Base-by-base conservation (phyloP, 2,329 filamentous ascomycete genomes). In the Ilyonectria robusta region DNA sequence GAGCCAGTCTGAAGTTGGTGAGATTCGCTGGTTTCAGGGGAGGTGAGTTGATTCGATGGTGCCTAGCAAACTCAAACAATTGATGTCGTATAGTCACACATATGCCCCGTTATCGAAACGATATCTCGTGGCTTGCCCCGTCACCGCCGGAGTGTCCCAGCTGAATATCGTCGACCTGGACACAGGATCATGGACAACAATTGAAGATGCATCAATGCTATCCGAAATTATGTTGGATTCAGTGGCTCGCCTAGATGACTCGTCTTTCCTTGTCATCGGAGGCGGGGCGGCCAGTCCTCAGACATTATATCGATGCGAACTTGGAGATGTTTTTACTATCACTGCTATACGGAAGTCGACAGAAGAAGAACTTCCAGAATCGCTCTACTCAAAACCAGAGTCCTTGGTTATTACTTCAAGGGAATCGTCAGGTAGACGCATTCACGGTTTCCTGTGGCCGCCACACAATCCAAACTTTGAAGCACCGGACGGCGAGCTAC, bases 391-490 rank as follows among this genome's bases (percentile, higher is more conserved):
- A 0, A 68, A 69, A 8, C 80, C 85, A 0, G 78, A 82, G 56
- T 74, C 76, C 8, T 76, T 85, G 11, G 75, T 63, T 17, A 67
- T 80, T 29, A 46, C 60, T 29, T 72, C 79, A 56, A 75, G 76
- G 35, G 72, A 67, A 2, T 57, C 69, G 0, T 78, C 78, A 10
- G 55, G 66, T 57, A 76, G 81, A 19, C 69, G 76, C 42, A 72
- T 85, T 4, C 76, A 85, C 67, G 84, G 84, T 15, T 85, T 87
- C 66, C 82, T 85, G 40, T 86, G 83, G 78, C 81, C 83, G 23
- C 87, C 86, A 3, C 78, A 80, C 21, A 89, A 87, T 66, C 81
- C 83, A 0, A 66, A 77, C 3, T 88, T 80, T 67, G 60, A 70
- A 1, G 81, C 79, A 0, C 81, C 83, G 0, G 71, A 75, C 0